Conservation (phyloP, 2,329 filamentous ascomycete species). For the Sporothrix variecibatus region DNA sequence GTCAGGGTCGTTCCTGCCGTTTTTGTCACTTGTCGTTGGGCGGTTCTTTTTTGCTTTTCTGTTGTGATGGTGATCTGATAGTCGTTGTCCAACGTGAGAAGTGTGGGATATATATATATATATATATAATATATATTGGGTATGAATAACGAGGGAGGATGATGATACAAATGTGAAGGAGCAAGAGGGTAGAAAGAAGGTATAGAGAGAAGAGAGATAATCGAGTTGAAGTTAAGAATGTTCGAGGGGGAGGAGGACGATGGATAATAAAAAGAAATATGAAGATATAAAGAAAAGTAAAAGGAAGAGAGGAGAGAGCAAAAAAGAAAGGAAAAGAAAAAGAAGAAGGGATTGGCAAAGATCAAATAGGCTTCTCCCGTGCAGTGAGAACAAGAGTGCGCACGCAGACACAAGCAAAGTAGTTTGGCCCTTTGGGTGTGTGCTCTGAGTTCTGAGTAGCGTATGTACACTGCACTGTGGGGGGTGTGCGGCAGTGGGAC, state of each 20-base stretch:
- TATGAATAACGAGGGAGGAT: background rate
- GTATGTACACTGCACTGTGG: background rate
- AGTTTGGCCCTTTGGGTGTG: background rate
- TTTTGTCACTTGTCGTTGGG: background rate
- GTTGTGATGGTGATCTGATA: background rate
- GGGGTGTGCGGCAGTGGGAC: background rate
- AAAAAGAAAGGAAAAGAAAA: background rate
- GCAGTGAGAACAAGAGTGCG: background rate
- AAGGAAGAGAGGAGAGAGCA: background rate
- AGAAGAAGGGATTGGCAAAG: constrained; percentile 37
- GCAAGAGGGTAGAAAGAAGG: background rate
- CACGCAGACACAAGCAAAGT: background rate
- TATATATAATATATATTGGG: constrained; percentile 5
- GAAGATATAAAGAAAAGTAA: background rate
- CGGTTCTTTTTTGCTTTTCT: background rate
- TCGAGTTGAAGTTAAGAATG: background rate
- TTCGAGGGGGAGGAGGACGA: background rate
- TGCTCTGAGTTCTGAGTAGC: background rate
- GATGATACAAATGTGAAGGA: background rate
- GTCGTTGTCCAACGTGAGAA: constrained; percentile 1
- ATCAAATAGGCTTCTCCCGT: constrained; percentile 31
- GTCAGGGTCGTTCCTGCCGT: constrained; percentile 12
- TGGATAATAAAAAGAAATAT: background rate
- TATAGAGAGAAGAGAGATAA: background rate
- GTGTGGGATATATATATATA: background rate